A percentile compares a stretch with the other conserved stretches of the same genome.
Conservation (phyloP, 768 basidiomycete genomes). For the Plicaturopsis crispa region DNA sequence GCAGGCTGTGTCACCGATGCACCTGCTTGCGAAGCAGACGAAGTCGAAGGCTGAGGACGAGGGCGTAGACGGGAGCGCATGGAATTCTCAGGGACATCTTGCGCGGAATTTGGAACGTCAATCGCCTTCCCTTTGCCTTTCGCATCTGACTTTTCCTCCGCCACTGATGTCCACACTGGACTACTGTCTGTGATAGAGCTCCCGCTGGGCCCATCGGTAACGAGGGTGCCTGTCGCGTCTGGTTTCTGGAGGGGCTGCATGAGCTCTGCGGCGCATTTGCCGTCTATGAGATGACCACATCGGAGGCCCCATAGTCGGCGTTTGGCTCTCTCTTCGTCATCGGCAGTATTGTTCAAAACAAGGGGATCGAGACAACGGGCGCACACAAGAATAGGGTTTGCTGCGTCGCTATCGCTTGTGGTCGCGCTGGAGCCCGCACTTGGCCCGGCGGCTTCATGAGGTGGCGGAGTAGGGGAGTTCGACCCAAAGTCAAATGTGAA, state of each 20-base stretch:
- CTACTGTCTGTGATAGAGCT: background rate
- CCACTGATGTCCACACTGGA: conserved; percentile 2
- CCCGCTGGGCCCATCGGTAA: background rate
- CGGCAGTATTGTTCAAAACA: conserved; percentile 36
- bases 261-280: conserved; percentile 59
- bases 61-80: conserved; percentile 57
- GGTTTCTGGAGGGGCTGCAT: conserved; percentile 32
- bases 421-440: conserved; percentile 15
- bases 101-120: conserved; percentile 3
- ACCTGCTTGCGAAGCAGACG: conserved; percentile 5
- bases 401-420: conserved; percentile 19
- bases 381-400: conserved; percentile 50
- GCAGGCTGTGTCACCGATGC: conserved; percentile 1
- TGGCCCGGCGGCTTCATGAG: conserved; percentile 25
- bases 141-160: conserved; percentile 17
- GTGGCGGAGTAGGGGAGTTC: background rate
- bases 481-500: conserved; percentile 60
- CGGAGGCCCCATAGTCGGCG: conserved; percentile 62
- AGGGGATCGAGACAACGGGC: conserved; percentile 62
- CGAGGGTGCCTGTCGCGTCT: conserved; percentile 3
- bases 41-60: conserved; percentile 20
- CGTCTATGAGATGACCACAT: conserved; percentile 76
- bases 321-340: conserved; percentile 31
- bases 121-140: conserved; percentile 39
- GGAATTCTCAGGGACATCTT: conserved; percentile 18